These are phyloP conservation scores for Nitzschia inconspicua DNA, from an alignment of 108 stramenopile species.

Conservation along the genomic window DNA sequence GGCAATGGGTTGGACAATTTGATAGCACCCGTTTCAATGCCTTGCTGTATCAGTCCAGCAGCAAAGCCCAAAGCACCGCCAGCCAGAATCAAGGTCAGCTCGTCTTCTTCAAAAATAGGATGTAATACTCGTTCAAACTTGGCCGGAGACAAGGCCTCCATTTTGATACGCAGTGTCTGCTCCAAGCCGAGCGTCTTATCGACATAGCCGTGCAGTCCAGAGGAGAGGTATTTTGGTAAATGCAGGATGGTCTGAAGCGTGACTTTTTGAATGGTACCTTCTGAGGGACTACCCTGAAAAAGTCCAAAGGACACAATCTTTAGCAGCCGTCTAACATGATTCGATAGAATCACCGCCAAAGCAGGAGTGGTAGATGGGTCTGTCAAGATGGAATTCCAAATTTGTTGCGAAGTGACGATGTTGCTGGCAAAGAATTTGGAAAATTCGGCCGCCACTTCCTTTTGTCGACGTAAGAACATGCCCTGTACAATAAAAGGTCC, in stretches of 20 bases:
- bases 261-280: conserved; percentile 35
- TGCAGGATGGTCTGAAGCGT: conserved; percentile 51
- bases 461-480: conserved; percentile 87
- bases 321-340: conserved; percentile 58
- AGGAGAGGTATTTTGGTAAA: conserved; percentile 67
- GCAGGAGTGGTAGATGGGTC: conserved; percentile 68
- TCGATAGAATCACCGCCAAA: conserved; percentile 47
- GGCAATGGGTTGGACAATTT: conserved; percentile 18
- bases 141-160: conserved; percentile 81
- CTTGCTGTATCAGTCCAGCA: conserved; percentile 87
- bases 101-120: conserved; percentile 96
- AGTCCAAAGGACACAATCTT: conserved; percentile 50
- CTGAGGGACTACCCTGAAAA: conserved; percentile 32
- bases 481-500: conserved; percentile 93
- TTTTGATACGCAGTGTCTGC: conserved; percentile 69
- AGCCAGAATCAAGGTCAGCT: conserved; percentile 91
- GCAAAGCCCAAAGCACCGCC: conserved; percentile 88
- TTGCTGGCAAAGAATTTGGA: conserved; percentile 78
- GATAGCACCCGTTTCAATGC: conserved; percentile 67
- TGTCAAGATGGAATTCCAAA: conserved; percentile 75
- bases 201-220: conserved; percentile 77
- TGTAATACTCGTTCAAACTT: conserved; percentile 94
- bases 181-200: conserved; percentile 76
- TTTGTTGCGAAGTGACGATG: conserved; percentile 68
- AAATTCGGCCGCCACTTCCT: conserved; percentile 83